phyloP scores from a whole-genome alignment of 2,329 filamentous ascomycete species.

The Monilinia vaccinii-corymbosi region DNA sequence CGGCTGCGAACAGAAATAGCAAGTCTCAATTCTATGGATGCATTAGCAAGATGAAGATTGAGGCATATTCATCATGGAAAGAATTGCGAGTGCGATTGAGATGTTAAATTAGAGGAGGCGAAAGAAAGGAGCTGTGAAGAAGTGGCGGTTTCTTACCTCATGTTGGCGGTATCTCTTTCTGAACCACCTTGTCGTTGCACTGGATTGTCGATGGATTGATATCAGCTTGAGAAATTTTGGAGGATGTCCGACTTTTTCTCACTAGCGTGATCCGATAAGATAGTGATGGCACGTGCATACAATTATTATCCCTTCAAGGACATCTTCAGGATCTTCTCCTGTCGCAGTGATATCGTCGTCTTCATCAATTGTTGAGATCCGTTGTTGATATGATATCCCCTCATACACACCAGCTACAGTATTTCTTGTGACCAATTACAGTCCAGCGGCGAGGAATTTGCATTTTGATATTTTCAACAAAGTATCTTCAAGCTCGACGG shows the following conservation, averaged over 20 bases:
- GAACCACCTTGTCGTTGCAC: constrained; percentile 9
- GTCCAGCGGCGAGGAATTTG: neutral
- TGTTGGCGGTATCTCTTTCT: constrained; percentile 3
- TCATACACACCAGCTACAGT: neutral
- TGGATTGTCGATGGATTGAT: neutral
- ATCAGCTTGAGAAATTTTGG: constrained; percentile 10
- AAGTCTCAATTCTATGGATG: constrained; percentile 11
- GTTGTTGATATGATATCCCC: neutral
- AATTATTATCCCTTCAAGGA: neutral
- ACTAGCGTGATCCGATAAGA: constrained; percentile 9
- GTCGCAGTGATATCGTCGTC: neutral
- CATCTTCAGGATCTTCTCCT: neutral
- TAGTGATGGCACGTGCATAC: constrained; percentile 6
- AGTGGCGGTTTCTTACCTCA: constrained; percentile 6
- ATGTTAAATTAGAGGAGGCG: neutral
- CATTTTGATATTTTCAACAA: constrained; percentile 4
- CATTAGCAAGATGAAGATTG: neutral
- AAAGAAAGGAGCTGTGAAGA: neutral
- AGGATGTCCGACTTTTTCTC: constrained; percentile 10
- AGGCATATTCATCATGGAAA: neutral
- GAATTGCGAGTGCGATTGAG: neutral
- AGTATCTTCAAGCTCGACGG: neutral
- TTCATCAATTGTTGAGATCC: neutral
- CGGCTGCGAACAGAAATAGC: constrained; percentile 61
- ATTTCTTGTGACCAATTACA: neutral